Percentiles rank a stretch among this genome's conserved stretches.
Conservation (phyloP, 345 rosid genomes). For the Combretum micranthum region DNA sequence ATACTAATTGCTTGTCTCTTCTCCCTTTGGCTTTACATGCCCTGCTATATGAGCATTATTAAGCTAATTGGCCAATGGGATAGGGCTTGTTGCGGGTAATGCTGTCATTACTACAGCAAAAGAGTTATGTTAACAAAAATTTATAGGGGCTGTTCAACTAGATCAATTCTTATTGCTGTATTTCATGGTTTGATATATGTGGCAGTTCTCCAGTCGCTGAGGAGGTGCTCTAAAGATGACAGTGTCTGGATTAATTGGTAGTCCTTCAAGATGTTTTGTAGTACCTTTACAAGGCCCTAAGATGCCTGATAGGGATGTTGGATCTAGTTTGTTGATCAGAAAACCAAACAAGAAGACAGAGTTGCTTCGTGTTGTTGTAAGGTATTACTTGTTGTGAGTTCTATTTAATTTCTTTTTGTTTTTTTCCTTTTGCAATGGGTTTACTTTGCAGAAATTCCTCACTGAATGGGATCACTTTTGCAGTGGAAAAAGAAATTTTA, state of each 20-base stretch:
- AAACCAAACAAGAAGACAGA: constrained; percentile 16
- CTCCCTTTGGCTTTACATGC: too few relatives aligned
- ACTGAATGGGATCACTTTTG: constrained; percentile 15
- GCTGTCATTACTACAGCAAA: too few relatives aligned
- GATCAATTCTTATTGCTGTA: too few relatives aligned
- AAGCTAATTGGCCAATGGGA: too few relatives aligned
- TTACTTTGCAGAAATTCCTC: constrained; percentile 4
- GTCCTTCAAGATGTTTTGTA: constrained; percentile 46
- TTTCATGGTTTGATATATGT: not conserved
- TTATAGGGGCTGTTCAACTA: too few relatives aligned
- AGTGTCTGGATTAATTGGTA: constrained; percentile 48
- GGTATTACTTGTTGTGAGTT: constrained; percentile 27
- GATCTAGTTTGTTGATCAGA: constrained; percentile 21
- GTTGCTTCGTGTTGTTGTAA: constrained; percentile 17
- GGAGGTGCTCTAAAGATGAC: constrained; percentile 29
- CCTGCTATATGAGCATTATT: too few relatives aligned
- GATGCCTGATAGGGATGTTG: constrained; percentile 20
- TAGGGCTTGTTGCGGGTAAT: too few relatives aligned
- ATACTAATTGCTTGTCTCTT: too few relatives aligned
- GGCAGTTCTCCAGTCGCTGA: not conserved
- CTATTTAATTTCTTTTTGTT: constrained; percentile 2
- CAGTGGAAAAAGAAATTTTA: constrained; percentile 13
- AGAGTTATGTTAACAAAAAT: too few relatives aligned
- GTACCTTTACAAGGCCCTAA: constrained; percentile 23
- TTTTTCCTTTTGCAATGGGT: not conserved